These are phyloP conservation scores for Cladorrhinum samala DNA, from an alignment of 495 filamentous ascomycete genomes.

Conservation along the genomic window DNA sequence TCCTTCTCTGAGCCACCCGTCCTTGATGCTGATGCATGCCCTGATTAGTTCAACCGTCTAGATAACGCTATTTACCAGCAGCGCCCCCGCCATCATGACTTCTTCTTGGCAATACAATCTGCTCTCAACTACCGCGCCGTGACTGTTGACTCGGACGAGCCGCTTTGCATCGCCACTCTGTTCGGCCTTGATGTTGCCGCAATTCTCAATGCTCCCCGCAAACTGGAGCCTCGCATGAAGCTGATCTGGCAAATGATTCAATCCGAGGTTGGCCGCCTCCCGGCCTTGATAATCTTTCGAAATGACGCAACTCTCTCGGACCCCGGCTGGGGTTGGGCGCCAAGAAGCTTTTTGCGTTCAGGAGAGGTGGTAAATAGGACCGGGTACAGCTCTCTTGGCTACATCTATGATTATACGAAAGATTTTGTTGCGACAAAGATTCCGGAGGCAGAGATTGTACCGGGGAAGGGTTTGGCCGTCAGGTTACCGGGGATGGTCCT, in stretches of 20 bases:
- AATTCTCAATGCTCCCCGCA: conserved; percentile 8
- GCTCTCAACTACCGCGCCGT: conserved; percentile 25
- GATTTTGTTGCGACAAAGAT: no score
- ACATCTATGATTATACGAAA: background rate
- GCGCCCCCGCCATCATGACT: background rate
- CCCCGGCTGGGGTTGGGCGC: background rate
- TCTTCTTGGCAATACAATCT: conserved; percentile 7
- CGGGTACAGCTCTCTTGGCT: background rate
- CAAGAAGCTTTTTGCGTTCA: background rate
- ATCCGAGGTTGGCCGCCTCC: background rate
- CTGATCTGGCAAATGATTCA: conserved; percentile 17
- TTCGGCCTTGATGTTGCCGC: conserved; percentile 14
- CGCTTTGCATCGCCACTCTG: conserved; percentile 30
- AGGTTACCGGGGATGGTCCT: background rate
- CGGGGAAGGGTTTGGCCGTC: background rate
- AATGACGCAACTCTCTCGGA: background rate
- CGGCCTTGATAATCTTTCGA: background rate
- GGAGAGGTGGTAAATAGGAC: background rate
- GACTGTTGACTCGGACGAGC: conserved; percentile 27
- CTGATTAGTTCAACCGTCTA: conserved; percentile 4
- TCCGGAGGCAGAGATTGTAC: no score
- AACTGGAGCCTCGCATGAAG: conserved; percentile 14
- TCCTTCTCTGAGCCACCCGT: no score
- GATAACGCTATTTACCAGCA: conserved; percentile 1
- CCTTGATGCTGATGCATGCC: no score